Evolutionary conservation across 441 rosid genomes (phyloP).

Genomic region (Erysimum cheiri): DNA sequence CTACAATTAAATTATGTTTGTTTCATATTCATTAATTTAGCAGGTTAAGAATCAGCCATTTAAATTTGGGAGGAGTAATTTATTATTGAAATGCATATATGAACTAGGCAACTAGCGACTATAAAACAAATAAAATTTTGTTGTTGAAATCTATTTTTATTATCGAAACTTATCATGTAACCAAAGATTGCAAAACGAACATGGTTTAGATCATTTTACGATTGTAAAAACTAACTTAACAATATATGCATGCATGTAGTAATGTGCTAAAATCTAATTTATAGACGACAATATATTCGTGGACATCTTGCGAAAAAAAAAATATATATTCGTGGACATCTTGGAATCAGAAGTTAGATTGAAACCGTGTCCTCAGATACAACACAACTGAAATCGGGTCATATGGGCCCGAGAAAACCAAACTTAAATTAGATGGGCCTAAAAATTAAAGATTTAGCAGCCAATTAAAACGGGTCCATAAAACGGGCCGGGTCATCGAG

Average conservation of each 20-base stretch:
- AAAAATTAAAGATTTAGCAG: background rate
- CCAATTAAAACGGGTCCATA: slow-evolving; percentile 19
- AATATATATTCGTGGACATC: background rate
- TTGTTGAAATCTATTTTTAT: background rate
- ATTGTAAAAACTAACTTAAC: background rate
- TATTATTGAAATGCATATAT: too few relatives aligned
- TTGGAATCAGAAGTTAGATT: background rate
- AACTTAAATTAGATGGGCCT: slow-evolving; percentile 1
- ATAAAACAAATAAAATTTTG: too few relatives aligned
- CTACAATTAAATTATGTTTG: too few relatives aligned
- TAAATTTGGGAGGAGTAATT: too few relatives aligned
- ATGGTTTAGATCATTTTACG: background rate
- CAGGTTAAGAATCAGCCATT: too few relatives aligned
- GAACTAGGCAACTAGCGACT: too few relatives aligned
- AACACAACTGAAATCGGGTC: background rate
- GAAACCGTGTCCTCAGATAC: slow-evolving; percentile 1
- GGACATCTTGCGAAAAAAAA: too few relatives aligned
- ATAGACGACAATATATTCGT: background rate
- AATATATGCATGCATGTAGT: background rate
- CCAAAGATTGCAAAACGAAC: background rate
- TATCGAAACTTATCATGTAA: background rate
- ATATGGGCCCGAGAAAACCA: background rate
- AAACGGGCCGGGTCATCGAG: slow-evolving; percentile 28
- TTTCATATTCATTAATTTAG: too few relatives aligned
- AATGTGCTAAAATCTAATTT: background rate